Evolutionary conservation across 73 alveolate genomes (phyloP), one percentile per base, ranked within the genome.

Genomic region (Paraurostyla sp.): DNA sequence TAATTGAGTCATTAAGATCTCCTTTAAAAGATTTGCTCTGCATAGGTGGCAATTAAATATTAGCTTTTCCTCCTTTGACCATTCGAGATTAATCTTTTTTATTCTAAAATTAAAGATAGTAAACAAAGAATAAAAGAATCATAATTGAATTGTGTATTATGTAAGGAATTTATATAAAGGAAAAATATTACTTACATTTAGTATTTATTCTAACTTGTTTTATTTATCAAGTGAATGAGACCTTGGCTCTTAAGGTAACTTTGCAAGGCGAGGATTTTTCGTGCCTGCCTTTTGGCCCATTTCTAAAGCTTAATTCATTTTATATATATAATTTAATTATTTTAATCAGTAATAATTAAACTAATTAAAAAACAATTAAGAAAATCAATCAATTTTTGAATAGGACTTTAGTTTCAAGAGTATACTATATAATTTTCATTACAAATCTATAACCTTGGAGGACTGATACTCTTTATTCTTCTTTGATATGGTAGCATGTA

Each of bases 361-460:
- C 3, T 65, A 40, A 18, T 59, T 65, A 65, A 65, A 18, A 18
- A 60, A 60, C 13, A 4, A 6, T 30, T 29, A 60, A 20, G 4
- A 18, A 18, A 9, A 52, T 18, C 4, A 4, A 18, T 9, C 69
- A 18, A 52, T 52, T 6, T 9, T 35, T 52, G 7, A 52, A 25
- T 52, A 62, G 80, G 7, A 23, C 30, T 27, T 27, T 32, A 32
- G 32, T 7, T 22, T 73, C 86, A 73, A 43, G 86, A 73, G 33
- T 73, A 73, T n/a, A 73, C 86, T 0, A 73, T 73, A 73, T 73
- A 73, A 27, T 73, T 73, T 73, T 73, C 86, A 73, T 73, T 73
- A 50, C 86, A 73, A 25, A 73, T 73, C 35, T 73, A 25, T 2
- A 73, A 36, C 29, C 86, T 73, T 7, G 86, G 86, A 6, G 86